A percentile compares a stretch with the other conserved stretches of the same genome.
phyloP scores from a whole-genome alignment of 176 grass and related monocot species.

The Oryza glumipatula region DNA sequence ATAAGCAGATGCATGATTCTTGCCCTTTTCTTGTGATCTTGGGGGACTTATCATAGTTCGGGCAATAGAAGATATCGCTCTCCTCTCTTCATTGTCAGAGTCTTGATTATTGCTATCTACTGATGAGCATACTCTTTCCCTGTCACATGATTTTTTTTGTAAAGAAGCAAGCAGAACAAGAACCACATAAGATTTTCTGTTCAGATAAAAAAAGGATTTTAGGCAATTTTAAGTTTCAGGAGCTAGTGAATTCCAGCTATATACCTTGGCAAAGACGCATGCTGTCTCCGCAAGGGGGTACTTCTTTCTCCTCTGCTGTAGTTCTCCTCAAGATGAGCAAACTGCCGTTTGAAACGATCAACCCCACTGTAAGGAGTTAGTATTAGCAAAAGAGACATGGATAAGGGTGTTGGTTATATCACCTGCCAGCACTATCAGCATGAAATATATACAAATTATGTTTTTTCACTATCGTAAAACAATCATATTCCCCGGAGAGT shows the following conservation, averaged over 20 bases:
- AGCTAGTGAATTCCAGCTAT: neutral
- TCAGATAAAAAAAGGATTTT: neutral
- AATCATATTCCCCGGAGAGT: neutral
- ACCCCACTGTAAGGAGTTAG: constrained; percentile 61
- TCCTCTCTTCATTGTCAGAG: constrained; percentile 50
- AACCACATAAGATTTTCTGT: constrained; percentile 5
- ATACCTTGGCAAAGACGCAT: constrained; percentile 89
- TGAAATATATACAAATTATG: constrained; percentile 15
- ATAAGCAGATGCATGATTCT: constrained; percentile 15
- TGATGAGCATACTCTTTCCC: constrained; percentile 73
- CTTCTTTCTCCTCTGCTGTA: constrained; percentile 73
- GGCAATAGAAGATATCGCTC: constrained; percentile 51
- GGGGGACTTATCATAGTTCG: constrained; percentile 57
- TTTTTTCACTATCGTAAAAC: constrained; percentile 20
- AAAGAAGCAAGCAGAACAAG: constrained; percentile 25
- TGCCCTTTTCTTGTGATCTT: constrained; percentile 39
- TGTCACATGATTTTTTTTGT: constrained; percentile 40
- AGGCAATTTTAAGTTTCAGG: constrained; percentile 5
- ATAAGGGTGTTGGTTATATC: constrained; percentile 11
- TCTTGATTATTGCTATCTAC: constrained; percentile 39
- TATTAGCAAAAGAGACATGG: constrained; percentile 14
- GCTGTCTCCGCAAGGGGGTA: constrained; percentile 58
- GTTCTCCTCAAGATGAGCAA: constrained; percentile 87
- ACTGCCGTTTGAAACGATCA: constrained; percentile 81
- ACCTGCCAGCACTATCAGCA: constrained; percentile 16